Evolutionary conservation across 495 filamentous ascomycete species (phyloP).

Genomic region (Clohesyomyces aquaticus): DNA sequence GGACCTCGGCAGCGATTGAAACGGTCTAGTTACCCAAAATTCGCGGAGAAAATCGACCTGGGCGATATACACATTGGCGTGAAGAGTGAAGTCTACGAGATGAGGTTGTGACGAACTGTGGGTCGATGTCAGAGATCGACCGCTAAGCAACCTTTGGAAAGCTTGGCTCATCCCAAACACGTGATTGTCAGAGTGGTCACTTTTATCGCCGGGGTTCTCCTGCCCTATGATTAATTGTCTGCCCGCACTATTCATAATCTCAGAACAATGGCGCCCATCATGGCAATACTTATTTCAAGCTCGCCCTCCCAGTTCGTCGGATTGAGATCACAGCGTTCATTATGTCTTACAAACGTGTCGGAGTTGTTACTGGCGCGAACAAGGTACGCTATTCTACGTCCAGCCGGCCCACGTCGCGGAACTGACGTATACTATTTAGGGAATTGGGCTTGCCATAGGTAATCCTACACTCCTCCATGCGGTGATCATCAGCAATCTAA

Average conservation of each 20-base stretch:
- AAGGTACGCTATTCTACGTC: slow-evolving; percentile 36
- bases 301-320: neutral
- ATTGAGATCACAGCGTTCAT: neutral
- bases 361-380: slow-evolving; percentile 52
- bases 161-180: neutral
- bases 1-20: too few species aligned
- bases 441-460: slow-evolving; percentile 41
- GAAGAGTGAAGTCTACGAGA: neutral
- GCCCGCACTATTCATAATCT: too few species aligned
- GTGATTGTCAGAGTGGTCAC: neutral
- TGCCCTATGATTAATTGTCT: neutral
- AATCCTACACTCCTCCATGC: neutral
- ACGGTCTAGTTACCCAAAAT: too few species aligned
- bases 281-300: neutral
- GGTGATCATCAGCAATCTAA: neutral
- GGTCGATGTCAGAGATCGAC: neutral
- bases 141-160: neutral
- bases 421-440: slow-evolving; percentile 30
- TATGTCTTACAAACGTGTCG: slow-evolving; percentile 45
- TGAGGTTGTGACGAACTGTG: neutral
- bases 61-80: too few species aligned
- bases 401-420: slow-evolving; percentile 22
- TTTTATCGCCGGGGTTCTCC: neutral
- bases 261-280: too few species aligned
- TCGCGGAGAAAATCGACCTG: too few species aligned